Percentiles rank a stretch among this genome's conserved stretches.
Conservation (phyloP, 164 flowering plant species). For the Sedum album region DNA sequence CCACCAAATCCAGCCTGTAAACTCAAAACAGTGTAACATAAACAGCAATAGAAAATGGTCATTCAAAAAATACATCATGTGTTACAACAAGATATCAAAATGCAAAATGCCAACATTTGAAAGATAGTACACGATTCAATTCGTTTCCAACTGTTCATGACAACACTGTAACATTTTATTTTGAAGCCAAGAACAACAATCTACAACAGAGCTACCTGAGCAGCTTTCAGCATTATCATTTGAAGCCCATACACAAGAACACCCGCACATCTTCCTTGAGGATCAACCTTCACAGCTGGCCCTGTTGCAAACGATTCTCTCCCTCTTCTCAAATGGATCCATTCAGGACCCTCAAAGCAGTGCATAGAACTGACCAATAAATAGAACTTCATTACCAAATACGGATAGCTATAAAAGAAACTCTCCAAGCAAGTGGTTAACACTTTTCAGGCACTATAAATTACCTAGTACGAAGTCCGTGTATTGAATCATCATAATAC, state of each 20-base stretch:
- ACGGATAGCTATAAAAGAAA: background rate
- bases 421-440: background rate
- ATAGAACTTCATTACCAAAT: background rate
- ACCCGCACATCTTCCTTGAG: slow-evolving; percentile 90
- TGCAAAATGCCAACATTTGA: no score
- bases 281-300: slow-evolving; percentile 81
- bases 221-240: slow-evolving; percentile 88
- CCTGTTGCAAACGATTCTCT: slow-evolving; percentile 88
- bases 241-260: slow-evolving; percentile 82
- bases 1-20: slow-evolving; percentile 79
- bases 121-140: background rate
- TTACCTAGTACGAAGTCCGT: slow-evolving; percentile 84
- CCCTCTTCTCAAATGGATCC: slow-evolving; percentile 87
- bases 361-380: slow-evolving; percentile 74
- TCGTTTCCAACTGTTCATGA: no score
- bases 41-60: background rate
- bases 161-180: no score
- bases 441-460: background rate
- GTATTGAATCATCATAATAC: slow-evolving; percentile 85
- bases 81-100: no score
- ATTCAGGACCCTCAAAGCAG: slow-evolving; percentile 95
- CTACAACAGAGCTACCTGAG: slow-evolving; percentile 55
- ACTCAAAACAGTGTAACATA: background rate
- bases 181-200: background rate
- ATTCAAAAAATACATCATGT: background rate